Conservation (phyloP, 2,329 filamentous ascomycete species). For the Hirsutella minnesotensis region DNA sequence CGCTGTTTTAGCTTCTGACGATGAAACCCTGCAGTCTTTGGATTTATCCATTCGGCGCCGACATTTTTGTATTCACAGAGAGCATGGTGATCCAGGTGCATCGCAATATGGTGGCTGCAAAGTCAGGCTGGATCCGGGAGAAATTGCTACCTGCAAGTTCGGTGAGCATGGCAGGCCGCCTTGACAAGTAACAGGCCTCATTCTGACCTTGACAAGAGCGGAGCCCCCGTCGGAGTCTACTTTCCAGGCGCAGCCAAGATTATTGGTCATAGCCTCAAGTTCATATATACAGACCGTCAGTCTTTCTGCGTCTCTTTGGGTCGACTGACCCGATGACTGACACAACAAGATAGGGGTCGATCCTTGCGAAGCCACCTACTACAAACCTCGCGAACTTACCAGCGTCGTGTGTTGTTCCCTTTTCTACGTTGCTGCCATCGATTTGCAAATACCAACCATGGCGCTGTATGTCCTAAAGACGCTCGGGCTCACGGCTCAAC, state of each 20-base stretch:
- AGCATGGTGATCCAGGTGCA: slow-evolving; percentile 16
- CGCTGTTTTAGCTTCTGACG: neutral
- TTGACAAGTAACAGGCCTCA: neutral
- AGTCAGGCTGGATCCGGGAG: slow-evolving; percentile 22
- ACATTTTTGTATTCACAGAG: slow-evolving; percentile 16
- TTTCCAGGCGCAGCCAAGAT: slow-evolving; percentile 13
- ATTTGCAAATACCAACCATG: slow-evolving; percentile 16
- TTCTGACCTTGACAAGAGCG: slow-evolving; percentile 12
- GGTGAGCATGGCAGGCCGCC: slow-evolving; percentile 9
- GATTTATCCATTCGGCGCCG: slow-evolving; percentile 18
- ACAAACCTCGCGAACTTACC: slow-evolving; percentile 12
- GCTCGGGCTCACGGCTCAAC: slow-evolving; percentile 13
- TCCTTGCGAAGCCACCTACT: slow-evolving; percentile 14
- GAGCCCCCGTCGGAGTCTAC: slow-evolving; percentile 13
- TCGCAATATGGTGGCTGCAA: slow-evolving; percentile 19
- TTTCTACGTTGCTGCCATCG: slow-evolving; percentile 18
- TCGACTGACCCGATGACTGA: neutral
- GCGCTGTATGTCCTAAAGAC: slow-evolving; percentile 13
- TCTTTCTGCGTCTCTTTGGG: neutral
- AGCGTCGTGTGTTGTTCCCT: slow-evolving; percentile 21
- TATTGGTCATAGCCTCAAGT: slow-evolving; percentile 19
- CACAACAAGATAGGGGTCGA: slow-evolving; percentile 12
- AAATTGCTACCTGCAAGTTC: slow-evolving; percentile 16
- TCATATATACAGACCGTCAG: slow-evolving; percentile 23
- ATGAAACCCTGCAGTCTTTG: slow-evolving; percentile 14